These are phyloP conservation scores for Heritiera fomes DNA, from an alignment of 345 rosid species.

Conservation along the genomic window DNA sequence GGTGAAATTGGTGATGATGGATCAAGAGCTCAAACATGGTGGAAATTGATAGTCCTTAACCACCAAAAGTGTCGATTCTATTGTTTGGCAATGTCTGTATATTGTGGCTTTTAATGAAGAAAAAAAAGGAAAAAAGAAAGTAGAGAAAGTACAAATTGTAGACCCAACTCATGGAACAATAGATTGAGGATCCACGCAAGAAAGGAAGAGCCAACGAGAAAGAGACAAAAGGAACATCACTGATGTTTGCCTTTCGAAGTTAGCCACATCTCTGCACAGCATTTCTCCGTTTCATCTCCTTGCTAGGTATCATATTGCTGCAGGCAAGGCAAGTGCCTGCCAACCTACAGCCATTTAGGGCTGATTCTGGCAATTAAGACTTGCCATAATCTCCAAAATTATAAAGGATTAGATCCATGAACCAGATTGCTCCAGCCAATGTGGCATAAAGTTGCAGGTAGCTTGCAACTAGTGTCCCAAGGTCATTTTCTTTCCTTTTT, in stretches of 20 bases:
- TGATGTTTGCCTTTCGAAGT: background rate
- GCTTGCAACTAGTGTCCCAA: background rate
- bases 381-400: background rate
- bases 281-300: background rate
- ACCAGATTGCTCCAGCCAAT: background rate
- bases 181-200: background rate
- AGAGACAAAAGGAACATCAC: background rate
- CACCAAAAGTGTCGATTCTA: background rate
- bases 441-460: background rate
- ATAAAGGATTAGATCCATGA: background rate
- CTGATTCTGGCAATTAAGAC: background rate
- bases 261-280: background rate
- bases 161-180: background rate
- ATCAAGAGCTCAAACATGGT: background rate
- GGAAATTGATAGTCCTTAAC: constrained; percentile 18
- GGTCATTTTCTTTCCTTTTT: too few species aligned
- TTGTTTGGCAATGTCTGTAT: background rate
- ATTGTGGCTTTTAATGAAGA: background rate
- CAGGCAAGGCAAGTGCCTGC: background rate
- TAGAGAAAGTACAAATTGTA: background rate
- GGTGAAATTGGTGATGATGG: background rate
- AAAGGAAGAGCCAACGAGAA: background rate
- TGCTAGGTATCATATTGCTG: background rate
- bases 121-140: background rate
- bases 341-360: background rate